Percentiles rank a stretch among this genome's conserved stretches.
Evolutionary conservation across 2,329 filamentous ascomycete species (phyloP).

Genomic region (Sporothrix schenckii): DNA sequence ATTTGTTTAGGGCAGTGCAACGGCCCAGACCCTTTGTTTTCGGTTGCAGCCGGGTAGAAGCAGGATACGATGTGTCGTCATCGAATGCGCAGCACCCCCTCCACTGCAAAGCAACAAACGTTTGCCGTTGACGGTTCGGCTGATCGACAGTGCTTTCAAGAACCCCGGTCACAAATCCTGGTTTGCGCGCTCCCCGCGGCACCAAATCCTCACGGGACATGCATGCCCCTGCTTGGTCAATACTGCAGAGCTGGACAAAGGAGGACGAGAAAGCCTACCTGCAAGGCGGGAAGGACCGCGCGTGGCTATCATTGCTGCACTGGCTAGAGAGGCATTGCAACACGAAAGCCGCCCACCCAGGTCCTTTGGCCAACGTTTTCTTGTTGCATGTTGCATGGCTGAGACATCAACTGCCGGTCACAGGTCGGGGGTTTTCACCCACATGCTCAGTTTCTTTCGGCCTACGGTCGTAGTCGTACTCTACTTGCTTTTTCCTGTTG

Average conservation of each 20-base stretch:
- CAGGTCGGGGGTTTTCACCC: slow-evolving; percentile 20
- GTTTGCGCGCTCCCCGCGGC: slow-evolving; percentile 20
- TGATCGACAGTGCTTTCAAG: slow-evolving; percentile 17
- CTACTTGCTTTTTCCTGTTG: not conserved
- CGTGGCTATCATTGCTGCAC: not conserved
- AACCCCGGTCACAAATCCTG: not conserved
- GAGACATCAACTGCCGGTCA: slow-evolving; percentile 32
- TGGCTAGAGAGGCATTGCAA: not conserved
- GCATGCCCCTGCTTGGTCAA: not conserved
- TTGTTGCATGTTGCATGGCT: slow-evolving; percentile 7
- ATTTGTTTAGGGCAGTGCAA: not conserved
- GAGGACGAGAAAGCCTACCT: not conserved
- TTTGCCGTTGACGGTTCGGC: slow-evolving; percentile 1
- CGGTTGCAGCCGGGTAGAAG: not conserved
- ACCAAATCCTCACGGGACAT: slow-evolving; percentile 5
- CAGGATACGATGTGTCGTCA: slow-evolving; percentile 16
- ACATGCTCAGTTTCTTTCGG: not conserved
- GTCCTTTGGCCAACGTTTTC: slow-evolving; percentile 11
- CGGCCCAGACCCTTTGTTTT: not conserved
- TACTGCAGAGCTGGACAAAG: not conserved
- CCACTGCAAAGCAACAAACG: not conserved
- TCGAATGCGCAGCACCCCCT: slow-evolving; percentile 8
- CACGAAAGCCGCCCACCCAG: not conserved
- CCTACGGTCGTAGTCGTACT: too few relatives aligned
- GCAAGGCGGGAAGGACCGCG: slow-evolving; percentile 23